A percentile compares a stretch with the other conserved stretches of the same genome.
These are phyloP conservation scores for Orbilia quercus DNA, from an alignment of 2,329 filamentous ascomycete genomes.

Conservation along the genomic window DNA sequence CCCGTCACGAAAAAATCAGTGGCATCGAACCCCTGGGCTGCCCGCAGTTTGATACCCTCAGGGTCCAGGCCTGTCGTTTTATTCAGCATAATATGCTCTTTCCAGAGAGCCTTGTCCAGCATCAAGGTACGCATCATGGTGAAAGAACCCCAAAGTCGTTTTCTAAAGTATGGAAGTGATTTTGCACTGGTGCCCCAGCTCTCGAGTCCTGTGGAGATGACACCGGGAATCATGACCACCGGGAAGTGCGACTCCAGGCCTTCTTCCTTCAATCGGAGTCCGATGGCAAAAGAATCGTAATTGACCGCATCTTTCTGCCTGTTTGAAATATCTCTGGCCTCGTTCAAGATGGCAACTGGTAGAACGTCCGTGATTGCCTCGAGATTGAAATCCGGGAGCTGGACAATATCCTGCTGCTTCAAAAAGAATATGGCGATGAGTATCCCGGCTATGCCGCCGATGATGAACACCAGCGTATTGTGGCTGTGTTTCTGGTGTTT, in stretches of 20 bases:
- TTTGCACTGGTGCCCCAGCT: constrained; percentile 91
- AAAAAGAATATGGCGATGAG: constrained; percentile 91
- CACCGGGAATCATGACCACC: constrained; percentile 95
- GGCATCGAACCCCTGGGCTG: constrained; percentile 76
- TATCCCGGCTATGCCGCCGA: constrained; percentile 91
- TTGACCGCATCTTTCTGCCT: constrained; percentile 87
- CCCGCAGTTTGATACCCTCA: constrained; percentile 76
- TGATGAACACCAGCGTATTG: constrained; percentile 71
- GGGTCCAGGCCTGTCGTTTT: constrained; percentile 91
- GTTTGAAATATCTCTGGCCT: constrained; percentile 86
- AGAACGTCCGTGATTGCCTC: constrained; percentile 84
- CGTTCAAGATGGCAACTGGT: constrained; percentile 83
- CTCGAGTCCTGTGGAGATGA: constrained; percentile 93
- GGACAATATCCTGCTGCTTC: constrained; percentile 85
- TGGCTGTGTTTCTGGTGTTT: constrained; percentile 51
- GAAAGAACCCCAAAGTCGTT: constrained; percentile 97
- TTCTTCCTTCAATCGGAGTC: constrained; percentile 81
- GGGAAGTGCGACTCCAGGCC: constrained; percentile 85
- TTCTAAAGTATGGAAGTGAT: constrained; percentile 91
- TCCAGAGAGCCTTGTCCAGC: constrained; percentile 93
- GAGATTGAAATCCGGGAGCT: constrained; percentile 77
- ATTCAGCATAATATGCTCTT: constrained; percentile 96
- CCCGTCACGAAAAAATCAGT: constrained; percentile 86
- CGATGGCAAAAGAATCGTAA: constrained; percentile 94
- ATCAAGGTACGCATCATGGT: constrained; percentile 97